Base-by-base conservation (phyloP, 2,329 filamentous ascomycete species). In the Trichoderma sp. region DNA sequence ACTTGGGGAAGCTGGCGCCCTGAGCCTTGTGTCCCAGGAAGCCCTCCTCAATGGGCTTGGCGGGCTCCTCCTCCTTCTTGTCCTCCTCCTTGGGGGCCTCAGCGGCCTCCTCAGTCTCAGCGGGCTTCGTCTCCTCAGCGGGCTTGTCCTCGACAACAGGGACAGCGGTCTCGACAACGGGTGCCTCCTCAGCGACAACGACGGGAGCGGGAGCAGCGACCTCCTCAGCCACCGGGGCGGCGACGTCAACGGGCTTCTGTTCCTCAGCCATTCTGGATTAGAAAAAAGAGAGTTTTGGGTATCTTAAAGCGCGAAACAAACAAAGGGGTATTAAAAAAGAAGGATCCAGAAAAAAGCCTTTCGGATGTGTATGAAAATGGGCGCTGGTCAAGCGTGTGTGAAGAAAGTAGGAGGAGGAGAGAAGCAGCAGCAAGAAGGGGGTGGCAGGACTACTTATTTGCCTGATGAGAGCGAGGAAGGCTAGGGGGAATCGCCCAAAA, bases 11-110 rank as follows among this genome's bases (percentile, higher is more conserved):
- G 82, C 85, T 87, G 73, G 94, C 87, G 79, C 92, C 92, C 71
- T 92, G 91, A 70, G 88, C 91, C 89, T 97, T 97, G 91, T 97
- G 93, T 81, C 92, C 92, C 66, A 98, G 88, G 75, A 89, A 85
- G 72, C 94, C 95, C 82, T 96, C 94, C 80, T 92, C 91, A 72
- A 95, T 86, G 71, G 92, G 91, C 83, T 90, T 89, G 65, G 83
- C 81, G 77, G 87, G 87, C 78, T 87, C 87, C 40, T 81, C 76
- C 78, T 83, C 83, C 78, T 84, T 73, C 77, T 83, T 74, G 64
- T 77, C 78, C 49, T 81, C 76, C 78, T 83, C 83, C 78, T 84
- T 73, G 63, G 79, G 72, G 52, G 79, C 75, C 75, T 83, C 81
- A 19, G 79, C 74, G 16, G 79, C 74, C 74, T 84, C 81, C 74